These are phyloP conservation scores for Microthlaspi erraticum DNA, from an alignment of 345 rosid species.

Conservation along the genomic window DNA sequence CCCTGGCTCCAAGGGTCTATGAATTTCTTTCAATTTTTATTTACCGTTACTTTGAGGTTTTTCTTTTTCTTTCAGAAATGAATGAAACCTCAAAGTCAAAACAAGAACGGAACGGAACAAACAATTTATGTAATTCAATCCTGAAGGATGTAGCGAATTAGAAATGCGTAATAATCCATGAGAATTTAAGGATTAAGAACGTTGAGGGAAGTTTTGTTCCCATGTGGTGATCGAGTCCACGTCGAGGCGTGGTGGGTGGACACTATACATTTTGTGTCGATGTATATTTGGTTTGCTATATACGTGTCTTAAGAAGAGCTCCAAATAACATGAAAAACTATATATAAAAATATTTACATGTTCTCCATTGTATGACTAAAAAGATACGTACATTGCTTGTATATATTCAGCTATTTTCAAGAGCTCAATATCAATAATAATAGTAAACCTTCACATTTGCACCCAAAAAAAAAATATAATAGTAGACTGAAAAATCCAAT, in stretches of 20 bases:
- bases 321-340: too few relatives aligned
- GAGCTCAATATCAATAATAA: not conserved
- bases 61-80: not conserved
- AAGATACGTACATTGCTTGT: too few relatives aligned
- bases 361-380: too few relatives aligned
- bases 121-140: not conserved
- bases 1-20: constrained; percentile 70
- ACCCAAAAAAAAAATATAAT: too few relatives aligned
- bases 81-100: constrained; percentile 4
- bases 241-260: constrained; percentile 8
- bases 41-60: not conserved
- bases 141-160: constrained; percentile 21
- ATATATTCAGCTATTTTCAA: too few relatives aligned
- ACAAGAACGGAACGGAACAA: not conserved
- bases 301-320: not conserved
- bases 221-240: constrained; percentile 30
- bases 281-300: constrained; percentile 18
- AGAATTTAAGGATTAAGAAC: constrained; percentile 22
- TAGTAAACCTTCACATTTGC: too few relatives aligned
- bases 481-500: not conserved
- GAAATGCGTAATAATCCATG: constrained; percentile 15
- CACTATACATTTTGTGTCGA: not conserved
- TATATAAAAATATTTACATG: too few relatives aligned
- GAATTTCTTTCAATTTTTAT: not conserved
- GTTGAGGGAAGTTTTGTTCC: constrained; percentile 9